Base-by-base conservation (phyloP, 306 rosid species). In the Glycyrrhiza uralensis region DNA sequence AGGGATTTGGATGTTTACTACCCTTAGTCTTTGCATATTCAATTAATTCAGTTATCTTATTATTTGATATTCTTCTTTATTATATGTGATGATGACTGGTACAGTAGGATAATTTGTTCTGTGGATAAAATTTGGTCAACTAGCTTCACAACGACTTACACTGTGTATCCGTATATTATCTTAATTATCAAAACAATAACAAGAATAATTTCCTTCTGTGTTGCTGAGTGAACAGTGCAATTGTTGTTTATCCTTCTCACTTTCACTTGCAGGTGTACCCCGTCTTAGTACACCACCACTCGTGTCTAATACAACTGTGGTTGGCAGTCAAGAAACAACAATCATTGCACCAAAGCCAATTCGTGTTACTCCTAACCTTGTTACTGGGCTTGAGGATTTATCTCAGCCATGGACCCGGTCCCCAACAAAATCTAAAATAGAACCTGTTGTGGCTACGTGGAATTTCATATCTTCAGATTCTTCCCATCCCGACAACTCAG, bases 351-450 rank as follows among this genome's bases (percentile, higher is more conserved):
- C 99, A 51, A 91, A 78, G 84, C 99, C 99, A 71, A 94, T 94
- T 65, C 97, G 97, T 15, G 85, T 94, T 62, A 79, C 88, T 73
- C 72, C 99, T 20, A 81, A 84, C 76, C 76, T 85, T 77, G 88
- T 83, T 65, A 85, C 91, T 59, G 89, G 88, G 71, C 80, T 89
- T 20, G 99, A 94, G 81, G 97, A 94, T 84, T 71, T 89, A 32
- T 88, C 96, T 76, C 99, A 91, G 87, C 96, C 99, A 24, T 94
- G 99, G 99, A 94, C 99, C 64, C 90, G 99, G 38, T 91, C 97
- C 62, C 99, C 99, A 39, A 91, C 91, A 61, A 94, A 94, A 79
- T 85, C 96, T 58, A 87, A 83, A 79, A 81, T 82, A 86, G 97
- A 94, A 76, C 99, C 99, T 80, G 66, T 94, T 69, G 81, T 85